These are phyloP conservation scores for Zasmidium cellare DNA, from an alignment of 2,329 filamentous ascomycete species.

Conservation along the genomic window DNA sequence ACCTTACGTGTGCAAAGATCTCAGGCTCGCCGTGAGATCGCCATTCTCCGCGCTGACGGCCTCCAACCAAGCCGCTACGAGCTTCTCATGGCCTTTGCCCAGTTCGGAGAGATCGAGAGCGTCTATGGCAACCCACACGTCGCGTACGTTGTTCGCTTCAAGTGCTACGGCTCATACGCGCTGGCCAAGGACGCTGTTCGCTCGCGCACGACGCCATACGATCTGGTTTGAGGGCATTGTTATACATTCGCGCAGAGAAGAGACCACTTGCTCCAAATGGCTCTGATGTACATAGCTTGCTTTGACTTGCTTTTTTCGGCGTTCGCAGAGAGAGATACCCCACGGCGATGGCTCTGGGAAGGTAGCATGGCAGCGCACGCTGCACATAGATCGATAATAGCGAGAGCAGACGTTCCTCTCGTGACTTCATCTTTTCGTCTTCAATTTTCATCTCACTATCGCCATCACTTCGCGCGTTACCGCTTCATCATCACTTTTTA, in stretches of 20 bases:
- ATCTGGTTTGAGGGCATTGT: background rate
- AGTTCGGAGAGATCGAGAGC: background rate
- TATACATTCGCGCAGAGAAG: background rate
- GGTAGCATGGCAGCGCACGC: background rate
- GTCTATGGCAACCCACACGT: background rate
- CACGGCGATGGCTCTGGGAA: background rate
- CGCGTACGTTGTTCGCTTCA: background rate
- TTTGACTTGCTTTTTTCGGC: background rate
- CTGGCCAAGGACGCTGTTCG: background rate
- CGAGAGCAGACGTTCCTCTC: background rate
- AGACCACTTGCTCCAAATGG: background rate
- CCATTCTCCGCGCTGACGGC: background rate
- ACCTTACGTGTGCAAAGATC: background rate
- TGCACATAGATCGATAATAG: background rate
- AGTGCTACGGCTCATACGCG: background rate
- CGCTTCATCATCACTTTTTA: background rate
- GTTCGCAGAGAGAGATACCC: slow-evolving; percentile 1
- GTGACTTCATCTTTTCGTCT: background rate
- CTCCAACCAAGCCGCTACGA: background rate
- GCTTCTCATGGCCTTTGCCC: background rate
- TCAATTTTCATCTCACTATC: background rate
- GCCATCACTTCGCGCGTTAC: background rate
- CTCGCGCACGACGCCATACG: background rate
- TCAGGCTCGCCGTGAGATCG: background rate
- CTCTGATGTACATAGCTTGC: background rate